Evolutionary conservation across 768 basidiomycete species (phyloP), one percentile per base, ranked within the genome.

Genomic region (Amanita exitialis): DNA sequence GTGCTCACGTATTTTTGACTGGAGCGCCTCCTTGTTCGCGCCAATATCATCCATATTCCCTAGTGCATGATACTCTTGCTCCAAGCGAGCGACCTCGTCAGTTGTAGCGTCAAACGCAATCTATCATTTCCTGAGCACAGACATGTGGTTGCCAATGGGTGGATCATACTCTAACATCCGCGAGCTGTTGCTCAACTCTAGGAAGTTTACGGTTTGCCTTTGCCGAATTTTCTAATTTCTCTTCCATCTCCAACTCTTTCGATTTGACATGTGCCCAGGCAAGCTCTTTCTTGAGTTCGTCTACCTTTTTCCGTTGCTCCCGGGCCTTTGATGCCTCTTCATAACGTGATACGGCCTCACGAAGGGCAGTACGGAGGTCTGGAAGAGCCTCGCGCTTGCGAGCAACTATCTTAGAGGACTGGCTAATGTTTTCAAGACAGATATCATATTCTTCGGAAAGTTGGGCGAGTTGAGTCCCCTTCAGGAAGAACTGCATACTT

Each of bases 381-480:
- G 91, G 90, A 6, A 97, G 64, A 41, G 80, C 78, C 53, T 89
- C 81, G 48, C 78, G 76, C 70, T 93, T 92, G 59, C 80, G 77
- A 16, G 71, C 66, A 36, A 90, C 76, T 28, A 83, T 68, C 55
- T 78, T 82, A 52, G 73, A 69, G 8, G 88, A 87, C 56, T 78
- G 75, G 34, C 73, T 74, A 58, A 90, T 86, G 59, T 91, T 87
- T 47, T 81, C 72, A 15, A 81, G 65, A 55, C 90, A 86, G 0
- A 74, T 71, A 30, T 86, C 80, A 60, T 99, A 99, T 62, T 94
- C 90, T 16, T 90, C 83, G 3, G 78, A 80, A 41, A 99, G 82
- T 58, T 95, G 88, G 32, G 80, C 77, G 13, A 99, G 79, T 57
- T 92, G 90, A 0, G 96, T 98, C 13, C 96, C 96, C 32, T 82